Evolutionary conservation across 768 basidiomycete species (phyloP).

Genomic region (Suillus variegatus): DNA sequence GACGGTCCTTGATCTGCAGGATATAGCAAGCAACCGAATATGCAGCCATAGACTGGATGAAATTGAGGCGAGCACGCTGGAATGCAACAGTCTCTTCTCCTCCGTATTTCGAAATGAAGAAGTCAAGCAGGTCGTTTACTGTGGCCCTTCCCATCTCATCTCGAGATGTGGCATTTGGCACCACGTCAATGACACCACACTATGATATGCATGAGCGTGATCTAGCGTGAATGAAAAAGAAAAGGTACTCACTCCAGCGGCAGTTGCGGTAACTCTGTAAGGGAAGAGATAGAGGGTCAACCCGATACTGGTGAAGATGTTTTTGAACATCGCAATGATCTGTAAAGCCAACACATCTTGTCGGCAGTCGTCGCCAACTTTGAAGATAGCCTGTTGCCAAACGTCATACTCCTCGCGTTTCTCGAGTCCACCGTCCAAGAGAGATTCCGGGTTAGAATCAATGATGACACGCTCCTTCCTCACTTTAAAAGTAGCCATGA

Average conservation of each 20-base stretch:
- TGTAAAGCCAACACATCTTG: constrained; percentile 98
- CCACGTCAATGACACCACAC: constrained; percentile 99
- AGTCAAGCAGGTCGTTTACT: constrained; percentile 93
- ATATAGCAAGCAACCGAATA: constrained; percentile 99
- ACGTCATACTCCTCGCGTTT: constrained; percentile 75
- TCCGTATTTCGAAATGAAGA: constrained; percentile 93
- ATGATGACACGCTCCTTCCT: constrained; percentile 78
- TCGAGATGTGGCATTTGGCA: constrained; percentile 95
- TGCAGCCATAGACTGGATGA: constrained; percentile 98
- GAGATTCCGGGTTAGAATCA: constrained; percentile 69
- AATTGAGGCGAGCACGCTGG: constrained; percentile 91
- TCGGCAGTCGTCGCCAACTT: constrained; percentile 98
- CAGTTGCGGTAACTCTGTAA: constrained; percentile 96
- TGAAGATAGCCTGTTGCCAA: constrained; percentile 99
- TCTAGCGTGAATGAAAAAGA: constrained; percentile 2
- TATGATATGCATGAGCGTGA: constrained; percentile 33
- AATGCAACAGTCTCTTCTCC: constrained; percentile 87
- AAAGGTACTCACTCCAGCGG: constrained; percentile 74
- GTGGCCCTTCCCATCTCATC: constrained; percentile 99
- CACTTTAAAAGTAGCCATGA: constrained; percentile 99
- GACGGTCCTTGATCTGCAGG: constrained; percentile 96
- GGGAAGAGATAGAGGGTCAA: constrained; percentile 91
- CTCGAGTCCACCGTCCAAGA: constrained; percentile 63
- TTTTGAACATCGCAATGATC: constrained; percentile 99
- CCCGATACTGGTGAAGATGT: constrained; percentile 88